Base-by-base conservation (phyloP, 805 yeast species). In the Wickerhamomyces alni region DNA sequence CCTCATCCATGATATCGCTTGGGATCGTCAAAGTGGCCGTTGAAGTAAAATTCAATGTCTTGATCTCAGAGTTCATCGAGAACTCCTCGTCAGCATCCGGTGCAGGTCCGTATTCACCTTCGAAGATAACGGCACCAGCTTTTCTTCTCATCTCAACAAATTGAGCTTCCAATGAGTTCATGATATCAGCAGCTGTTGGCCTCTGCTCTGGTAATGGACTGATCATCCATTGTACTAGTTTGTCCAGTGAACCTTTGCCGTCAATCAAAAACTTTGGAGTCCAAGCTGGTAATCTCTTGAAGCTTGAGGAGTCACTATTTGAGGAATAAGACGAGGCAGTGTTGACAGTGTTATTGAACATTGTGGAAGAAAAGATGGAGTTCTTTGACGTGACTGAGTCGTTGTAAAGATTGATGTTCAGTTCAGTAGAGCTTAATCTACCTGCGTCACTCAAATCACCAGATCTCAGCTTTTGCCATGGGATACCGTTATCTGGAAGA, bases 401-500 rank as follows among this genome's bases (percentile, higher is more conserved):
- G 36, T 51, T 50, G 40, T 49, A 52, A 17, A 48, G 38, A 28
- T 52, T 54, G 40, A 47, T 42, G n/a, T 58, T 57, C 31, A 83
- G 63, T 47, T 84, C 91, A 17, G 82, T 81, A 3, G 87, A 80
- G 33, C 87, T 79, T 43, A 89, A 67, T 50, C 80, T 76, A 1
- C 98, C 97, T 0, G 98, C 97, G 59, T 93, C 99, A 15, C 94
- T 80, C 47, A 93, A 68, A 59, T 93, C 99, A 1, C 98, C 99
- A 31, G 95, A 85, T 48, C 99, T 72, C 44, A 93, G 66, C 59
- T 89, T 88, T 50, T 94, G 94, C 99, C 99, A 93, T 24, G 94
- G 89, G 12, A 87, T 75, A 6, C 99, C 99, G 58, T 93, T 89
- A 51, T 91, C 98, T 1, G 99, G 99, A 37, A 93, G 67, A 3